phyloP scores from a whole-genome alignment of 306 rosid genomes.

The Rosa multiflora region DNA sequence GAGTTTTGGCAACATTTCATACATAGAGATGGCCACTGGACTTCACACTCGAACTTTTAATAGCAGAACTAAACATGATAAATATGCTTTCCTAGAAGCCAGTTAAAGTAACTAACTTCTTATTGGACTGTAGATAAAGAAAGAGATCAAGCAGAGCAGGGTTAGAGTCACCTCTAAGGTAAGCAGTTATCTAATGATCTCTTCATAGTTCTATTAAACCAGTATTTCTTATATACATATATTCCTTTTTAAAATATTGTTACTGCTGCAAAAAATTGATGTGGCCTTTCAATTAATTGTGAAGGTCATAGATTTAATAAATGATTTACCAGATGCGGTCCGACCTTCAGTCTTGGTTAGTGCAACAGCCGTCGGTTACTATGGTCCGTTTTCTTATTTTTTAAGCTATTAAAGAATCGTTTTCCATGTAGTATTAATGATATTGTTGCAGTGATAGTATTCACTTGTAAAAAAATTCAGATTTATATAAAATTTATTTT shows the following conservation, averaged over 20 bases:
- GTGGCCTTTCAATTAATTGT: slow-evolving; percentile 34
- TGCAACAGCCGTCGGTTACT: slow-evolving; percentile 96
- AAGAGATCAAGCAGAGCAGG: slow-evolving; percentile 93
- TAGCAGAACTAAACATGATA: neutral
- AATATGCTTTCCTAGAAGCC: slow-evolving; percentile 13
- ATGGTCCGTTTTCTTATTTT: slow-evolving; percentile 51
- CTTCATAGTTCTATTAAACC: neutral
- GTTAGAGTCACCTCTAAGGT: slow-evolving; percentile 88
- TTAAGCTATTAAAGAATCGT: neutral
- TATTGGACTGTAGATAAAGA: slow-evolving; percentile 64
- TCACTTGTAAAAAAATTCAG: neutral
- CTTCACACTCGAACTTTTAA: no score
- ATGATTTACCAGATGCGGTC: slow-evolving; percentile 64
- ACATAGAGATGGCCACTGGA: no score
- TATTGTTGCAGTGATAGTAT: neutral
- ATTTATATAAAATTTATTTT: neutral
- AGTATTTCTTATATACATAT: neutral
- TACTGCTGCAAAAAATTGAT: neutral
- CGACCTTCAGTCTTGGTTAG: slow-evolving; percentile 85
- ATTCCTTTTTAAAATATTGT: slow-evolving; percentile 4
- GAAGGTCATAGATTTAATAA: slow-evolving; percentile 81
- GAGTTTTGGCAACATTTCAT: no score
- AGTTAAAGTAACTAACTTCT: slow-evolving; percentile 11
- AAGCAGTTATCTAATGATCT: slow-evolving; percentile 21
- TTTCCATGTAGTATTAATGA: slow-evolving; percentile 14